Evolutionary conservation across 139 green algal genomes (phyloP).

Genomic region (Coccomyxa sp.): DNA sequence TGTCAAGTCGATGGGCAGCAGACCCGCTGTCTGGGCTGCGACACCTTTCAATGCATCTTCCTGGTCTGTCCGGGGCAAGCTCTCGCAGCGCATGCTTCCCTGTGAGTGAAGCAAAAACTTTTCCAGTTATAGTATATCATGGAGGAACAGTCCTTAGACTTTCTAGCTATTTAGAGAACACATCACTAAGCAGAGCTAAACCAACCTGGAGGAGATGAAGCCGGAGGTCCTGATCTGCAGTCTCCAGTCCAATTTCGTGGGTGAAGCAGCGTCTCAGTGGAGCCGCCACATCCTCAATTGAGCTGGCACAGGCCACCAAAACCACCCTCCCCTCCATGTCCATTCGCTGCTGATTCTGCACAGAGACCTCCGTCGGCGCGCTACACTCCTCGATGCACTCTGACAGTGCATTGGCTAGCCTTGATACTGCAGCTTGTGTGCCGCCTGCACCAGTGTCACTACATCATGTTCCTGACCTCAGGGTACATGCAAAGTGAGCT

Average conservation of each 20-base stretch:
- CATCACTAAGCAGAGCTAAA: too few relatives aligned
- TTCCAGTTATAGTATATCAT: too few relatives aligned
- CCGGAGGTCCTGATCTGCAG: slow-evolving; percentile 34
- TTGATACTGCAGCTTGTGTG: slow-evolving; percentile 10
- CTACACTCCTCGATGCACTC: slow-evolving; percentile 20
- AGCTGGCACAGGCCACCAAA: slow-evolving; percentile 44
- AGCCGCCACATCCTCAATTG: slow-evolving; percentile 47
- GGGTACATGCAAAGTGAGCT: too few relatives aligned
- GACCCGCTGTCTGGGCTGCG: slow-evolving; percentile 65
- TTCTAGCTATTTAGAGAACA: too few relatives aligned
- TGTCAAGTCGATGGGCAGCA: slow-evolving; percentile 66
- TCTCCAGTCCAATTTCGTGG: slow-evolving; percentile 59
- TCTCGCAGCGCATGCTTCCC: too few relatives aligned
- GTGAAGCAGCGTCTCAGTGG: slow-evolving; percentile 78
- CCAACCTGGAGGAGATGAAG: slow-evolving; percentile 23
- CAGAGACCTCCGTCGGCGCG: not conserved
- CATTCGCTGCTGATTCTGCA: slow-evolving; percentile 8
- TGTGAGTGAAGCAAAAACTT: too few relatives aligned
- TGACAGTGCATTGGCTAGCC: slow-evolving; percentile 32
- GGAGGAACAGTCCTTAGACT: too few relatives aligned
- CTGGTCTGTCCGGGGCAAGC: too few relatives aligned
- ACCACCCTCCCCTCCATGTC: slow-evolving; percentile 41
- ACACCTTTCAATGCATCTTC: slow-evolving; percentile 12
- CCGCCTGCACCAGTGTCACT: not conserved
- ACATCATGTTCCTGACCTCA: not conserved